phyloP scores from a whole-genome alignment of 129 eudicot genomes.

The Scalesia atractyloides region DNA sequence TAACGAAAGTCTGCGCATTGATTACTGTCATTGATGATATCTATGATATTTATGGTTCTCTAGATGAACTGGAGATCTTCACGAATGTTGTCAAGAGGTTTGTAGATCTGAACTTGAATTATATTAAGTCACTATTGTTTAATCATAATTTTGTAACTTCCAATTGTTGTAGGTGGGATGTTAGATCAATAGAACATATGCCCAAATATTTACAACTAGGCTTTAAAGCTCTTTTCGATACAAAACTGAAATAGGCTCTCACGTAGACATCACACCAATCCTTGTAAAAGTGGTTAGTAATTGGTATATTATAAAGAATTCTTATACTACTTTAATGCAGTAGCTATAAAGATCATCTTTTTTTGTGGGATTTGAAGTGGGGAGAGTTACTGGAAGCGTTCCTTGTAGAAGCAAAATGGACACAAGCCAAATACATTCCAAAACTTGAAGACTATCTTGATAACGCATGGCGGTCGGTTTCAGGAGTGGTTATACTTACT shows the following conservation, averaged over 20 bases:
- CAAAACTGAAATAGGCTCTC: conserved; percentile 41
- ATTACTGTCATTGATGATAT: conserved; percentile 49
- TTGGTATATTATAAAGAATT: neutral
- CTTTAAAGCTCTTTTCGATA: conserved; percentile 36
- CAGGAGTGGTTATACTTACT: conserved; percentile 34
- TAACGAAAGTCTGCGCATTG: conserved; percentile 23
- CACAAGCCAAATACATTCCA: conserved; percentile 20
- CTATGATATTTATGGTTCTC: conserved; percentile 54
- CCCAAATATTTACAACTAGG: conserved; percentile 40
- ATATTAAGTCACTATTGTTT: neutral
- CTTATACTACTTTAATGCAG: neutral
- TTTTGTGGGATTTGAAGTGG: neutral
- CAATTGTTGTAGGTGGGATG: conserved; percentile 47
- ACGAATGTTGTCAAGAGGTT: conserved; percentile 33
- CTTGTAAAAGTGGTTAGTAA: conserved; percentile 30
- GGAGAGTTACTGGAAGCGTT: conserved; percentile 41
- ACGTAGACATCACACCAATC: conserved; percentile 16
- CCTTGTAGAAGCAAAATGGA: conserved; percentile 49
- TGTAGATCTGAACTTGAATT: neutral
- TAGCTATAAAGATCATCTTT: neutral
- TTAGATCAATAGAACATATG: conserved; percentile 29
- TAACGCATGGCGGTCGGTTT: conserved; percentile 33
- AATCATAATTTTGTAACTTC: neutral
- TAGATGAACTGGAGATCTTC: conserved; percentile 50
- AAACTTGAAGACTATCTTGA: conserved; percentile 30